phyloP scores from a whole-genome alignment of 2,329 filamentous ascomycete genomes.

The Alternaria arbusti region DNA sequence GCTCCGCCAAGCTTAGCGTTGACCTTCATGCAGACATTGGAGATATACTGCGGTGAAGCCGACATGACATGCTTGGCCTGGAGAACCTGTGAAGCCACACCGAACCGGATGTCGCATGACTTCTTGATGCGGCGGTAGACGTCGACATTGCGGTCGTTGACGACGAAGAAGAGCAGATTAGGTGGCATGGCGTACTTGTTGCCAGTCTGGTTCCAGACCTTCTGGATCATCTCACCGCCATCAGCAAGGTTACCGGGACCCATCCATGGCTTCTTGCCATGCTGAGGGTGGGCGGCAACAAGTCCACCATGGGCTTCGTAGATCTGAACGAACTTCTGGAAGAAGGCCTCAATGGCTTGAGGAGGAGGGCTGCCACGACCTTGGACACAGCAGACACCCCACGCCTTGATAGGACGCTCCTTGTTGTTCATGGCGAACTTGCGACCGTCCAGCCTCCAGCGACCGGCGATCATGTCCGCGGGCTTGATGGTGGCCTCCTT shows the following conservation, averaged over 20 bases:
- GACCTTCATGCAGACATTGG: conserved; percentile 95
- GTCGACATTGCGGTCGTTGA: conserved; percentile 72
- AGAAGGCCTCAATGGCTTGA: conserved; percentile 59
- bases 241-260: conserved; percentile 38
- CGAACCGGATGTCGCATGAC: conserved; percentile 82
- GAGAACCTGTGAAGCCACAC: conserved; percentile 84
- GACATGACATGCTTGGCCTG: conserved; percentile 72
- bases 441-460: conserved; percentile 83
- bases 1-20: conserved; percentile 92
- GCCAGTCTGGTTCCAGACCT: conserved; percentile 63
- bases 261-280: conserved; percentile 42
- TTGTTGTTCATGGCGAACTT: conserved; percentile 74
- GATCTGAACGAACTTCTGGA: conserved; percentile 65
- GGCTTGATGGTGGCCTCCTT: conserved; percentile 33
- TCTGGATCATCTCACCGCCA: conserved; percentile 59
- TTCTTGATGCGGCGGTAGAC: conserved; percentile 89
- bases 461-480: conserved; percentile 64
- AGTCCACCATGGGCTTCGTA: conserved; percentile 68
- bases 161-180: conserved; percentile 80
- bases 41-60: conserved; percentile 81
- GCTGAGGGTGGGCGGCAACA: conserved; percentile 47
- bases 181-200: conserved; percentile 64
- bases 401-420: conserved; percentile 65
- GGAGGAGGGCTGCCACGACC: conserved; percentile 55
- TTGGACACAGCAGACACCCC: conserved; percentile 75